Percentiles rank a stretch among this genome's conserved stretches.
Evolutionary conservation across 2,329 filamentous ascomycete genomes (phyloP).

Genomic region (Venturia aucupariae): DNA sequence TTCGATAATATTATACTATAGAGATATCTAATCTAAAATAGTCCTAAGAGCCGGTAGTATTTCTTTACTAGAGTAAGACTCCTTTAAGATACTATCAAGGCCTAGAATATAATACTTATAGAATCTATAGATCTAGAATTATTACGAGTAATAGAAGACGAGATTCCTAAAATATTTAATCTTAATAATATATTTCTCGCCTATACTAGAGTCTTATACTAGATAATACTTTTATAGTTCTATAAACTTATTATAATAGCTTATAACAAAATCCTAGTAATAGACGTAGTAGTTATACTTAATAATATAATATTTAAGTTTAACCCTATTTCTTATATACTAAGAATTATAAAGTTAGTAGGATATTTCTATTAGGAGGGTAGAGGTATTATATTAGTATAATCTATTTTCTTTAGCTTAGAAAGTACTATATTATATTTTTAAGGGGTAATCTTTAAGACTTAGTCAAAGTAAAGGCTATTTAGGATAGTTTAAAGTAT

Average conservation of each 20-base stretch:
- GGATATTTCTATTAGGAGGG: conserved; percentile 9
- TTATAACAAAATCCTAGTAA: neutral
- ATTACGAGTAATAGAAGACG: neutral
- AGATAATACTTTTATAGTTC: neutral
- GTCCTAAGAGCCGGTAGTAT: neutral
- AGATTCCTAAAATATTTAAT: conserved; percentile 3
- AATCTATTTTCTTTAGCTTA: conserved; percentile 1
- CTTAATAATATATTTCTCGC: conserved; percentile 6
- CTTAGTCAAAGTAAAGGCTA: neutral
- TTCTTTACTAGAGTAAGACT: neutral
- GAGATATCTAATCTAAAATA: neutral
- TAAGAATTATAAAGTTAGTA: conserved; percentile 6
- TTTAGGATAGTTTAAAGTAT: neutral
- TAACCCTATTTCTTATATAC: neutral
- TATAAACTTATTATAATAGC: neutral
- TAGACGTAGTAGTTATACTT: neutral
- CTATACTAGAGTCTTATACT: conserved; percentile 2
- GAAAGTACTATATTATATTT: neutral
- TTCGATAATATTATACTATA: neutral
- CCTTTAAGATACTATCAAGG: neutral
- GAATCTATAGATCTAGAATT: neutral
- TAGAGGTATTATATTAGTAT: neutral
- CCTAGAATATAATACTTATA: neutral
- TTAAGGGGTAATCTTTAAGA: neutral
- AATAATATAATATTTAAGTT: neutral